Percentiles rank a stretch among this genome's conserved stretches.
Conservation (phyloP, 371 early-diverging fungal species). For the Mucor irregularis region DNA sequence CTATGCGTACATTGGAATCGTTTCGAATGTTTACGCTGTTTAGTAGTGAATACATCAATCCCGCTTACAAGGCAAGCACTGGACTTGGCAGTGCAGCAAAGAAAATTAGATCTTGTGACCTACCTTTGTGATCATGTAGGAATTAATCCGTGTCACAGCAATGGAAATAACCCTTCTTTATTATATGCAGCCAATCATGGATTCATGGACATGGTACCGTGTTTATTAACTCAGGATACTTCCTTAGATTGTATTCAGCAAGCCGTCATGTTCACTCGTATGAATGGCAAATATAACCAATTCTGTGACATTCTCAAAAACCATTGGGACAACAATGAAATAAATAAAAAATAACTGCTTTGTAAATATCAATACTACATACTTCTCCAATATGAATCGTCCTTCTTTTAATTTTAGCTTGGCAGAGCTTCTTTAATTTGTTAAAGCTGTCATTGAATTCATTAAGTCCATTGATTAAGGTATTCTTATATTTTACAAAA, state of each 20-base stretch:
- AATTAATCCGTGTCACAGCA: conserved; percentile 25
- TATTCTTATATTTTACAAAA: too few species aligned
- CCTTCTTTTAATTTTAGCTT: too few species aligned
- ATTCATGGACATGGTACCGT: conserved; percentile 39
- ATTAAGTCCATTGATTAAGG: too few species aligned
- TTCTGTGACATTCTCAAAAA: neutral
- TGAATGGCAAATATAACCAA: neutral
- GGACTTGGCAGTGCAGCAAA: conserved; percentile 40
- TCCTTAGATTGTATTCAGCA: conserved; percentile 26
- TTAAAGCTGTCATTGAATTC: too few species aligned
- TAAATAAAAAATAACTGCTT: neutral
- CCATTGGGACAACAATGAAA: neutral
- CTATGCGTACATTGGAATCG: conserved; percentile 44
- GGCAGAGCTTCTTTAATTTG: too few species aligned
- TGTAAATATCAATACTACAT: neutral
- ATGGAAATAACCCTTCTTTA: conserved; percentile 27
- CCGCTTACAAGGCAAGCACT: conserved; percentile 14
- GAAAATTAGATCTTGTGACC: conserved; percentile 43
- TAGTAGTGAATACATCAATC: conserved; percentile 11
- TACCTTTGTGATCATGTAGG: conserved; percentile 24
- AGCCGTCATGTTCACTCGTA: conserved; percentile 20
- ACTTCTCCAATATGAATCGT: too few species aligned
- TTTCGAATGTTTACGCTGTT: conserved; percentile 27
- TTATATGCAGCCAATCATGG: conserved; percentile 51
- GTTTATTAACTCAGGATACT: conserved; percentile 29